Percentiles rank a stretch among this genome's conserved stretches.
These are phyloP conservation scores for Pichia inconspicua DNA, from an alignment of 1,139 yeast genomes.

Conservation along the genomic window DNA sequence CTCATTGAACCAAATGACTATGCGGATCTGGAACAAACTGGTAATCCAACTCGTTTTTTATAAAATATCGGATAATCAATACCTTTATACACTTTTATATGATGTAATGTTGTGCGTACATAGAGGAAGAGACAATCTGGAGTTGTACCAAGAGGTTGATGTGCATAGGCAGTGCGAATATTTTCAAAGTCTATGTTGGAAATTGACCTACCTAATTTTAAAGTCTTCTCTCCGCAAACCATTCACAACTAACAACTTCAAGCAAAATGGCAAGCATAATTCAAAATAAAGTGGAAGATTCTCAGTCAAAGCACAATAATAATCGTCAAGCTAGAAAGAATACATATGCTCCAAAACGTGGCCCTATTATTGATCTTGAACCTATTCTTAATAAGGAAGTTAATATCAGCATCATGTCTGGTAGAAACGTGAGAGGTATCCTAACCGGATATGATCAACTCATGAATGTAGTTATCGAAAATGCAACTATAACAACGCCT, in stretches of 20 bases:
- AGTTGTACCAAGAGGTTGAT: too few relatives aligned
- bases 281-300: background rate
- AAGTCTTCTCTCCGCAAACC: too few relatives aligned
- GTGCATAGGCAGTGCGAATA: too few relatives aligned
- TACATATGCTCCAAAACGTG: slow-evolving; percentile 31
- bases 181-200: too few relatives aligned
- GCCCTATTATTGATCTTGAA: slow-evolving; percentile 77
- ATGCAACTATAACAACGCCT: slow-evolving; percentile 53
- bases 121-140: too few relatives aligned
- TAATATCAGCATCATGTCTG: slow-evolving; percentile 81
- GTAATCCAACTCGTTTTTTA: background rate
- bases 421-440: slow-evolving; percentile 67
- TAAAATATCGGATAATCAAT: background rate
- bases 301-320: slow-evolving; percentile 4
- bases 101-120: too few relatives aligned
- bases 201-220: too few relatives aligned
- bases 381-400: slow-evolving; percentile 69
- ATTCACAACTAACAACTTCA: background rate
- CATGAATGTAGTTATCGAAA: slow-evolving; percentile 87
- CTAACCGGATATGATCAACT: slow-evolving; percentile 87
- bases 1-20: background rate
- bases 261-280: background rate
- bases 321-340: slow-evolving; percentile 12
- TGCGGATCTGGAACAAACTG: background rate
- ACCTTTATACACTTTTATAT: background rate